These are phyloP conservation scores for Tetrahymena elliotti DNA, from an alignment of 73 alveolate species.

Conservation along the genomic window DNA sequence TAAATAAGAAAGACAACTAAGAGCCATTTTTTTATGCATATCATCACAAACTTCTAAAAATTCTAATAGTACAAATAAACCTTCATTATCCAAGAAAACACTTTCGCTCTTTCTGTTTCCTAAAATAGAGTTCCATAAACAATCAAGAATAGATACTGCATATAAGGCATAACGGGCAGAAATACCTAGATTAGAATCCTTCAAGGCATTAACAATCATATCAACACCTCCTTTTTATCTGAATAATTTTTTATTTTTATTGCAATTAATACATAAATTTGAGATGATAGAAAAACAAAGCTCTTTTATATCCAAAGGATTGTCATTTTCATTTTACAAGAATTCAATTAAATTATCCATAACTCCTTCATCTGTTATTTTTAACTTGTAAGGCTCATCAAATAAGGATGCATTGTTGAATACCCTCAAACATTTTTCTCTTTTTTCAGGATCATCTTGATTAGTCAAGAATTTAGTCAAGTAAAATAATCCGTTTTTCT, in stretches of 20 bases:
- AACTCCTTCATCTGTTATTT: constrained; percentile 85
- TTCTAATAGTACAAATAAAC: constrained; percentile 83
- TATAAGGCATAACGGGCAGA: constrained; percentile 45
- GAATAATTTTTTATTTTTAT: constrained; percentile 85
- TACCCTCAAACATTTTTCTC: constrained; percentile 33
- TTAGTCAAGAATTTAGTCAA: constrained; percentile 32
- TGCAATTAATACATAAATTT: constrained; percentile 84
- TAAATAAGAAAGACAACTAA: constrained; percentile 79
- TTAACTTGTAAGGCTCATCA: constrained; percentile 57
- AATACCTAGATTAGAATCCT: constrained; percentile 46
- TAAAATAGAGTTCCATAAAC: constrained; percentile 85
- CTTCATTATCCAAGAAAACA: constrained; percentile 90
- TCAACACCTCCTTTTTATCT: constrained; percentile 96
- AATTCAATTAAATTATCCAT: constrained; percentile 87
- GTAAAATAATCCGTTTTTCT: constrained; percentile 36
- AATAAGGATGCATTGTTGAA: constrained; percentile 36
- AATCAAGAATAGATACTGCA: constrained; percentile 80
- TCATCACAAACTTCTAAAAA: constrained; percentile 85
- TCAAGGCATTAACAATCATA: constrained; percentile 74
- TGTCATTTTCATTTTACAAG: constrained; percentile 75
- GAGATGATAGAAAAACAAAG: constrained; percentile 84
- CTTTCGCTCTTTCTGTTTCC: constrained; percentile 86
- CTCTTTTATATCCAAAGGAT: constrained; percentile 85
- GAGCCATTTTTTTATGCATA: constrained; percentile 73
- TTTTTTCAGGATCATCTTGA: constrained; percentile 22